phyloP scores from a whole-genome alignment of 768 basidiomycete genomes.

The Amylocystis lapponica region DNA sequence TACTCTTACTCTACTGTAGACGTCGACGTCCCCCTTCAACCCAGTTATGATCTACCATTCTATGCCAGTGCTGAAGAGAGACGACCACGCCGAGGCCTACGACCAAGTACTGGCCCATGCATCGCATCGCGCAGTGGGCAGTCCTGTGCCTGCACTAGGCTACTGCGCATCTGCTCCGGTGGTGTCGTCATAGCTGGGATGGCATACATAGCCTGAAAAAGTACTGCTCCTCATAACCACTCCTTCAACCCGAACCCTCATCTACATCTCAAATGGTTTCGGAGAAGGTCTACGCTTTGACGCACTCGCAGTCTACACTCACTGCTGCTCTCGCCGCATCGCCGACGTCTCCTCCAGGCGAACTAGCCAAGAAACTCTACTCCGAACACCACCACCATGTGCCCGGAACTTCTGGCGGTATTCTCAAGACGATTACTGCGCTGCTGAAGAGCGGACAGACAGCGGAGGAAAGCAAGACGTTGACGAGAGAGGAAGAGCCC shows the following conservation, averaged over 20 bases:
- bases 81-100: too few relatives aligned
- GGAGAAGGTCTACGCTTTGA: constrained; percentile 1
- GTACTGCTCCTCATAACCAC: too few relatives aligned
- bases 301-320: constrained; percentile 6
- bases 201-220: too few relatives aligned
- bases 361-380: constrained; percentile 6
- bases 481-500: constrained; percentile 18
- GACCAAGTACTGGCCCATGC: too few relatives aligned
- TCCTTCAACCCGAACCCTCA: neutral
- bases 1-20: too few relatives aligned
- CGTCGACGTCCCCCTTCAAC: too few relatives aligned
- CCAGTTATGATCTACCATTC: too few relatives aligned
- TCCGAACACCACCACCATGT: constrained; percentile 5
- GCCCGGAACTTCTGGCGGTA: constrained; percentile 4
- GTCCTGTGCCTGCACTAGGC: too few relatives aligned
- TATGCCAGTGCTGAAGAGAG: too few relatives aligned
- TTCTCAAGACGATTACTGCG: neutral
- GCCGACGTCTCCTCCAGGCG: neutral
- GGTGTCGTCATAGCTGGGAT: too few relatives aligned
- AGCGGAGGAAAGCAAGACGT: neutral
- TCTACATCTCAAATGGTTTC: constrained; percentile 2
- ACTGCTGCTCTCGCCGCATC: neutral
- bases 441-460: constrained; percentile 2
- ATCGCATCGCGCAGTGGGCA: too few relatives aligned
- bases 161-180: too few relatives aligned